Percentiles rank a stretch among this genome's conserved stretches.
These are phyloP conservation scores for Beauveria asiatica DNA, from an alignment of 2,329 filamentous ascomycete genomes.

Conservation along the genomic window DNA sequence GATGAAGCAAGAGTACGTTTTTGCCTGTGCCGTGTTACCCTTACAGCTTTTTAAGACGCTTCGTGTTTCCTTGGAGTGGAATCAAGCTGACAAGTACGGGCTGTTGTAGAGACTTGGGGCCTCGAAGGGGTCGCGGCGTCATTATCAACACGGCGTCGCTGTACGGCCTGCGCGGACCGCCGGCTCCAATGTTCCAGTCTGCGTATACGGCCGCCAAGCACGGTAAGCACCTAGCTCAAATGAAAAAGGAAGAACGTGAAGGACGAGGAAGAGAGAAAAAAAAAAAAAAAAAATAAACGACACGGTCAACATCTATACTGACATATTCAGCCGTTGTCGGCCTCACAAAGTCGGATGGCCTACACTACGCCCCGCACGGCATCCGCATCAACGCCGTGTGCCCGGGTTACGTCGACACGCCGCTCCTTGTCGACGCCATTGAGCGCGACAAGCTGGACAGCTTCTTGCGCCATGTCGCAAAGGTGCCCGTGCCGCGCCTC, in stretches of 20 bases:
- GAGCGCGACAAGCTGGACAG: not conserved
- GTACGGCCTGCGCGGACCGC: not conserved
- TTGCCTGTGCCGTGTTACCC: too few species aligned
- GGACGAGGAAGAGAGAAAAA: not conserved
- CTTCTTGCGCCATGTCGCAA: conserved; percentile 6
- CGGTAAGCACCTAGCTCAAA: conserved; percentile 20
- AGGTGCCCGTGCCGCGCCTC: not conserved
- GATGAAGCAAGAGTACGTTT: conserved; percentile 38
- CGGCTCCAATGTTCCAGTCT: not conserved
- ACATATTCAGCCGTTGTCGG: conserved; percentile 32
- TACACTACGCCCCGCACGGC: conserved; percentile 38
- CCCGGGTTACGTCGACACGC: conserved; percentile 36
- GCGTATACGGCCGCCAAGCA: conserved; percentile 46
- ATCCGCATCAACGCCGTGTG: conserved; percentile 56
- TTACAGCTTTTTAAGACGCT: too few species aligned
- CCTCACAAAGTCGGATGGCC: conserved; percentile 45
- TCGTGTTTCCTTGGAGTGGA: too few species aligned
- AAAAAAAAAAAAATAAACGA: not conserved
- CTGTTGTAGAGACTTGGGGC: conserved; percentile 21
- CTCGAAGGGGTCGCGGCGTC: conserved; percentile 34
- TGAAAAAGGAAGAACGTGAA: not conserved
- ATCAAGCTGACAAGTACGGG: too few species aligned
- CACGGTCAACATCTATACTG: not conserved
- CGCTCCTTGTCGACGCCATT: not conserved
- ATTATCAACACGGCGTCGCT: conserved; percentile 46